phyloP scores from a whole-genome alignment of 768 basidiomycete genomes.

The Lentinula edodes region DNA sequence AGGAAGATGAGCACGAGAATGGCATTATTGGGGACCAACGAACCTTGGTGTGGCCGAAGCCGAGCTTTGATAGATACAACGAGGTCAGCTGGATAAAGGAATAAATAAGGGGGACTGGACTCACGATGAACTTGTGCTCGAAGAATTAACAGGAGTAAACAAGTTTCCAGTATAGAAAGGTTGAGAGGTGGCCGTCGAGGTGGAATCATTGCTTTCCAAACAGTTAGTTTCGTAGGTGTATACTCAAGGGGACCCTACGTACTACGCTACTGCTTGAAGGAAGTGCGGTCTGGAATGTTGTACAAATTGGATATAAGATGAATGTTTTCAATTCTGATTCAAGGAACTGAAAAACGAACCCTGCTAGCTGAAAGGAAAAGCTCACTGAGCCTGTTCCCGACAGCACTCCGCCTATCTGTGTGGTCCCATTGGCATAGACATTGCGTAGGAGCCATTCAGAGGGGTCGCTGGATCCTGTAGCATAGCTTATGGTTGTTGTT shows the following conservation, averaged over 20 bases:
- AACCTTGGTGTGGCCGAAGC: background rate
- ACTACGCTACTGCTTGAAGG: background rate
- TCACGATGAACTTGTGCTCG: background rate
- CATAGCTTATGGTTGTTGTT: background rate
- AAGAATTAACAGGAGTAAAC: background rate
- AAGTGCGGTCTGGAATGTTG: background rate
- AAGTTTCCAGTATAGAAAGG: constrained; percentile 1
- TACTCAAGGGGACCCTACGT: background rate
- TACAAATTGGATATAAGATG: background rate
- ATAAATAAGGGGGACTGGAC: background rate
- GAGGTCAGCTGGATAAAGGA: background rate
- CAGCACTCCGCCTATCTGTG: background rate
- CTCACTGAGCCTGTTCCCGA: background rate
- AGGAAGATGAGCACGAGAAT: background rate
- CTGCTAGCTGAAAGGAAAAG: background rate
- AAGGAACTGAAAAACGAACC: background rate
- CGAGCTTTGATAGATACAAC: background rate
- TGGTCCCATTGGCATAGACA: constrained; percentile 1
- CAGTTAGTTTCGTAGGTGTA: background rate
- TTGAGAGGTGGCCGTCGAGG: background rate
- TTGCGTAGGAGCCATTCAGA: background rate
- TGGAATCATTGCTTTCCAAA: background rate
- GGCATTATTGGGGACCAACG: background rate
- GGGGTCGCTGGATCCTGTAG: background rate
- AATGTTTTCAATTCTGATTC: background rate